Base-by-base conservation (phyloP, 2,329 filamentous ascomycete genomes). In the Fusarium pininemorale region DNA sequence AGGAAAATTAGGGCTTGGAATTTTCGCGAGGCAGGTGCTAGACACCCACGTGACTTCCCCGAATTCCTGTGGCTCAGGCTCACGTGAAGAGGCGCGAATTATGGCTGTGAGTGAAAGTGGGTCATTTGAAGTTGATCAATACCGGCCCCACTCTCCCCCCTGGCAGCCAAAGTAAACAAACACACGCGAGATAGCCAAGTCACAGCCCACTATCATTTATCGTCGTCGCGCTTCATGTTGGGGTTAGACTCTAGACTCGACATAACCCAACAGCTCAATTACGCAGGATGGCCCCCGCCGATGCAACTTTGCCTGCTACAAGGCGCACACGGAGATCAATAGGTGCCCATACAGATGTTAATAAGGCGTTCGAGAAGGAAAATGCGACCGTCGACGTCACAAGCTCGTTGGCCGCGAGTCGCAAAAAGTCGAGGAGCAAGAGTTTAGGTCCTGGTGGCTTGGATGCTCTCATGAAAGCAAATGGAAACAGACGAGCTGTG, bases 401-500 rank as follows among this genome's bases (percentile, higher is more conserved):
- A 69, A 87, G 88, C 73, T 83, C 85, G 65, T 79, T 87, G 74
- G 86, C 85, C 37, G 85, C 85, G 66, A 87, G 82, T 79, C 85
- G 88, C 71, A 89, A 88, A 84, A 96, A 95, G 84, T 93, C 92
- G 66, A 91, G 96, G 75, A 98, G 96, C 84, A 98, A 98, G 86
- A 98, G 96, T 84, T 92, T 99, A 76, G 96, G 96, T 6, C 96
- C 96, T 22, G 96, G 96, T 57, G 95, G 95, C 32, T 84, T 98
- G 51, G 95, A 97, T 85, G 92, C 92, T 65, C 87, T 97, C 63
- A 95, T 93, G 81, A 89, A 92, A 79, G 89, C 89, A 50, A 90
- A 87, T 79, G 94, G 93, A 39, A 97, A 97, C 81, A 87, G 93
- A 77, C 90, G 93, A 82, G 93, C 94, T 85, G 94, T 96, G 88